Evolutionary conservation across 225 moss, liverwort and hornwort genomes (phyloP), one percentile per base, ranked within the genome.

Genomic region (Physcomitrium patens): DNA sequence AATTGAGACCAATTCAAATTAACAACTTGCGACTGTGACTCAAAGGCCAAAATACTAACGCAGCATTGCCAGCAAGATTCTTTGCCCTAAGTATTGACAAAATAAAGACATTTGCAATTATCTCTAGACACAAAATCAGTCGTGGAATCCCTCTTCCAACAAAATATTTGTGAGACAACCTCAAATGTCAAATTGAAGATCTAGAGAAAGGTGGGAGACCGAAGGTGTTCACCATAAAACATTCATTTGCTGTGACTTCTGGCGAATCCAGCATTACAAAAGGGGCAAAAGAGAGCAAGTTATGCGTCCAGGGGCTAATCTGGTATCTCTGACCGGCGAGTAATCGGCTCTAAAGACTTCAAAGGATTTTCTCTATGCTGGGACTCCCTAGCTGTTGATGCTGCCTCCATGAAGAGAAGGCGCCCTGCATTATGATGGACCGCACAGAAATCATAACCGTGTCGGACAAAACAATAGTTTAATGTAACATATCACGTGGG

Each of bases 381-480:
- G 9, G 51, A 67, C 54, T 83, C 71, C 19, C 51, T 70, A 42
- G 68, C 43, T 69, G 54, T 70, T 26, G 73, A 45, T 23, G 77
- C 72, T 66, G 82, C 37, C 17, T 92, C 88, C 92, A 92, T 90
- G 61, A 92, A 92, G 77, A 92, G 78, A 65, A 90, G 83, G 50
- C 92, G 86, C 16, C 92, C 92, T 89, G 72, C 75, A 75, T 42
- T 52, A 45, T 49, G 62, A 58, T 41, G 59, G 37, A 44, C 75
- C 31, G 60, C 24, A 68, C 63, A 79, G 7, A 70, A 65, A 63
- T 50, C 44, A 67, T 20, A 67, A 67, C 23, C 23, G 24, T n/a
- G 19, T 72, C 68, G 69, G 18, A 60, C 6, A 50, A 45, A 78
- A 54, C 17, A 61, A n/a, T n/a, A 64, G 15, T 7, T 9, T 43